A percentile compares a stretch with the other conserved stretches of the same genome.
phyloP scores from a whole-genome alignment of 176 grass and related monocot genomes.

The Pontederia crassipes region DNA sequence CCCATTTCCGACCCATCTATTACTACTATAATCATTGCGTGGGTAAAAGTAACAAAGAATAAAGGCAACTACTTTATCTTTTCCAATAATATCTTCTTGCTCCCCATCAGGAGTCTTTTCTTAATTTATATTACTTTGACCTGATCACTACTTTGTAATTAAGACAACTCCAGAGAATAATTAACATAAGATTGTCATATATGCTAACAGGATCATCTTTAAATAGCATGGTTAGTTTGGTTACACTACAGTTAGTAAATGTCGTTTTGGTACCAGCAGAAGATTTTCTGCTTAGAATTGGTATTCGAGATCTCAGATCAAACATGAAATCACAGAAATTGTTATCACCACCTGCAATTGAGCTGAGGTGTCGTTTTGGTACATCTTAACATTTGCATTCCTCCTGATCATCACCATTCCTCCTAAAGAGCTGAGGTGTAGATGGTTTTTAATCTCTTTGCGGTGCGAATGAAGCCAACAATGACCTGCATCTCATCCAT shows the following conservation, averaged over 20 bases:
- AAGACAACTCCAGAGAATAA: too few species aligned
- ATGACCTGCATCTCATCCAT: conserved; percentile 79
- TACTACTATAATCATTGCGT: too few species aligned
- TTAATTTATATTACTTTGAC: too few species aligned
- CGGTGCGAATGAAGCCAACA: conserved; percentile 50
- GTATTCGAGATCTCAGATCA: neutral
- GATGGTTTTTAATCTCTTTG: conserved; percentile 49
- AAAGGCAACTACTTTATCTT: too few species aligned
- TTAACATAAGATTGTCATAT: too few species aligned
- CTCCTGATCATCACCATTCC: neutral
- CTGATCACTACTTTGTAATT: too few species aligned
- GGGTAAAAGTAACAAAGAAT: too few species aligned
- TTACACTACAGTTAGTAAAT: conserved; percentile 1
- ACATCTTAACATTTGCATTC: neutral
- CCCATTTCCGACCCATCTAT: too few species aligned
- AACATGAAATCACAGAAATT: too few species aligned
- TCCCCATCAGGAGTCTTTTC: too few species aligned
- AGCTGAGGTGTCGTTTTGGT: too few species aligned
- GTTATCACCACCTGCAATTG: neutral
- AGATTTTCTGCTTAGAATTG: neutral
- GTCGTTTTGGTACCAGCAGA: neutral
- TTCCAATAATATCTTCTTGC: too few species aligned
- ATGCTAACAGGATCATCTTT: neutral
- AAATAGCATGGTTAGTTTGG: neutral
- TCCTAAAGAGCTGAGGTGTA: neutral